Conservation (phyloP, 495 filamentous ascomycete species). For the Xylaria acuta region DNA sequence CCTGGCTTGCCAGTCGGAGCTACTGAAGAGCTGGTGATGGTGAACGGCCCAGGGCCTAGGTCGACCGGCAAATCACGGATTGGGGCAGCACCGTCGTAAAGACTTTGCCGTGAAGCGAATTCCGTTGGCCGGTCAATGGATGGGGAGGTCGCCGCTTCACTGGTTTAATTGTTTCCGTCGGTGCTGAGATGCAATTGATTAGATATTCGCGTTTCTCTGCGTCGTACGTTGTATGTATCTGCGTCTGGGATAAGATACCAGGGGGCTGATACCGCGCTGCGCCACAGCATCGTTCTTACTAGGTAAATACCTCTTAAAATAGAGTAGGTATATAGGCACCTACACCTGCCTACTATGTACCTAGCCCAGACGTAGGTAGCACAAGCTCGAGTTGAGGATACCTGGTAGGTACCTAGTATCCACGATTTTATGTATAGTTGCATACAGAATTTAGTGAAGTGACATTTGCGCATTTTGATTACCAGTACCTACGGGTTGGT, state of each 20-base stretch:
- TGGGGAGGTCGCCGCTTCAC: neutral
- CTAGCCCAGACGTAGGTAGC: neutral
- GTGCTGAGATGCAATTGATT: conserved; percentile 5
- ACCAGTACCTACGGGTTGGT: too few relatives aligned
- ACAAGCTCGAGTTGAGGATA: neutral
- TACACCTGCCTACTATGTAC: neutral
- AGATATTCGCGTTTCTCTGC: neutral
- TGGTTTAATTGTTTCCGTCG: neutral
- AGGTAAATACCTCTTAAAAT: neutral
- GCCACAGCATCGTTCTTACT: neutral
- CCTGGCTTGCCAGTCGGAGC: neutral
- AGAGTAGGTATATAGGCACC: neutral
- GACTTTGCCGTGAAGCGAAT: neutral
- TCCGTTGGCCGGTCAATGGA: neutral
- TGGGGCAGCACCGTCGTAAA: neutral
- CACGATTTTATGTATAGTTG: conserved; percentile 3
- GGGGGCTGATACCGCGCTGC: conserved; percentile 5
- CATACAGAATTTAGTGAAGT: neutral
- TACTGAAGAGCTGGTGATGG: neutral
- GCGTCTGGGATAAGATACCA: neutral
- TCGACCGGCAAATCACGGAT: neutral
- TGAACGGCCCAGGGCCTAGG: neutral
- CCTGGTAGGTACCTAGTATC: too few relatives aligned
- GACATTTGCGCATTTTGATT: neutral
- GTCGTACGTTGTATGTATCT: conserved; percentile 10